Evolutionary conservation across 31 red algal species (phyloP).

Genomic region (Pterothamnion heteromorphum): DNA sequence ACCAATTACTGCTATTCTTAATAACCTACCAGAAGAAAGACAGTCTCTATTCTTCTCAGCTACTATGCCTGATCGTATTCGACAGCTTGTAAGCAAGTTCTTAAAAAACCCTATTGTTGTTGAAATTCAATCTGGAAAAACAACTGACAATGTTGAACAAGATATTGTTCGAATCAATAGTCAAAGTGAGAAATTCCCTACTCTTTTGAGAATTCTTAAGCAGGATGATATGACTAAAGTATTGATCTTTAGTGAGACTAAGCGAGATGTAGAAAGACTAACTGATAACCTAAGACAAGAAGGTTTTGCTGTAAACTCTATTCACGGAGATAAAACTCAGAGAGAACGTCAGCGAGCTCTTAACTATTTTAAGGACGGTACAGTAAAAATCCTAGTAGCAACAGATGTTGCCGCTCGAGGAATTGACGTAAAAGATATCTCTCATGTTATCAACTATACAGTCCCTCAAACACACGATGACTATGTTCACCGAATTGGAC

Average conservation of each 20-base stretch:
- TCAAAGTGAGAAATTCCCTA: constrained; percentile 86
- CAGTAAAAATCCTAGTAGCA: constrained; percentile 73
- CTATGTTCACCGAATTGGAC: constrained; percentile 97
- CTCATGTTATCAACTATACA: constrained; percentile 94
- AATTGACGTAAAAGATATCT: constrained; percentile 88
- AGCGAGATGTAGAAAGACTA: constrained; percentile 79
- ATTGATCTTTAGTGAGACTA: constrained; percentile 97
- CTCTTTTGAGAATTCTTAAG: constrained; percentile 69
- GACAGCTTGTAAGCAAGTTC: constrained; percentile 80
- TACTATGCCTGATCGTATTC: constrained; percentile 93
- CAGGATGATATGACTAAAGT: constrained; percentile 73
- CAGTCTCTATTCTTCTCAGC: constrained; percentile 90
- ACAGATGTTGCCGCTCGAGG: constrained; percentile 98
- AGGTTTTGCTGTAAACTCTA: constrained; percentile 74
- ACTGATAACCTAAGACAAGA: constrained; percentile 74
- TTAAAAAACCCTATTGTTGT: constrained; percentile 80
- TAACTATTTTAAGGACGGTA: constrained; percentile 84
- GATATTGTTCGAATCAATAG: constrained; percentile 84
- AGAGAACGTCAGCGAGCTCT: constrained; percentile 76
- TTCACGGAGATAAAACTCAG: constrained; percentile 96
- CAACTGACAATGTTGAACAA: constrained; percentile 89
- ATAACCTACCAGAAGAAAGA: constrained; percentile 62
- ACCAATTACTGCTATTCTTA: constrained; percentile 57
- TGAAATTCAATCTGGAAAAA: constrained; percentile 84
- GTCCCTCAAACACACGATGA: constrained; percentile 88